A percentile compares a stretch with the other conserved stretches of the same genome.
These are phyloP conservation scores for Myriosclerotinia scirpicola DNA, from an alignment of 2,329 filamentous ascomycete species.

Conservation along the genomic window DNA sequence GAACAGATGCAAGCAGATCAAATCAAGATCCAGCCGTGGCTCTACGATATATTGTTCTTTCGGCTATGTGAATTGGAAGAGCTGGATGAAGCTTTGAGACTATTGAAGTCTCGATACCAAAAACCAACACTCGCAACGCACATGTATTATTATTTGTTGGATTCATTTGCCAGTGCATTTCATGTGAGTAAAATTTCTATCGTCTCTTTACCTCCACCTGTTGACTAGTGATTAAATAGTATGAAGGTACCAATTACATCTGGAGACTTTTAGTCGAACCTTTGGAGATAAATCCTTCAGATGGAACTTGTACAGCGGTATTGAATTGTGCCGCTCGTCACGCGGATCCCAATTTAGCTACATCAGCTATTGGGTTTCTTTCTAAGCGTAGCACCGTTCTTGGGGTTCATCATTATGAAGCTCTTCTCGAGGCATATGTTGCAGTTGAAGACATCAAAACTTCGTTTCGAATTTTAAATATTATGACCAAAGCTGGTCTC, in stretches of 20 bases:
- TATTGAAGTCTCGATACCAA: constrained; percentile 60
- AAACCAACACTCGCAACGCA: neutral
- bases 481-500: constrained; percentile 68
- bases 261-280: constrained; percentile 68
- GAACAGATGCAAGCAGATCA: constrained; percentile 62
- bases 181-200: constrained; percentile 50
- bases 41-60: constrained; percentile 76
- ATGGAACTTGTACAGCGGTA: constrained; percentile 65
- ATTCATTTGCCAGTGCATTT: constrained; percentile 64
- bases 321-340: constrained; percentile 70
- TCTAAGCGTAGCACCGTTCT: constrained; percentile 58
- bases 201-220: constrained; percentile 26
- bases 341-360: constrained; percentile 67
- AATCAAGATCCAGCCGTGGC: constrained; percentile 63
- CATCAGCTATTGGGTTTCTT: constrained; percentile 67
- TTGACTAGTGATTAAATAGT: constrained; percentile 43
- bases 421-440: constrained; percentile 71
- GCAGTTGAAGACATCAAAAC: constrained; percentile 58
- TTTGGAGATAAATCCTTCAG: constrained; percentile 60
- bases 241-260: constrained; percentile 63
- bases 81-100: constrained; percentile 70
- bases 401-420: constrained; percentile 72
- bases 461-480: constrained; percentile 68
- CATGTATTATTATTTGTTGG: constrained; percentile 73
- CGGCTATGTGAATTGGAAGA: constrained; percentile 70